phyloP scores from a whole-genome alignment of 129 eudicot species.

The Flaveria linearis region DNA sequence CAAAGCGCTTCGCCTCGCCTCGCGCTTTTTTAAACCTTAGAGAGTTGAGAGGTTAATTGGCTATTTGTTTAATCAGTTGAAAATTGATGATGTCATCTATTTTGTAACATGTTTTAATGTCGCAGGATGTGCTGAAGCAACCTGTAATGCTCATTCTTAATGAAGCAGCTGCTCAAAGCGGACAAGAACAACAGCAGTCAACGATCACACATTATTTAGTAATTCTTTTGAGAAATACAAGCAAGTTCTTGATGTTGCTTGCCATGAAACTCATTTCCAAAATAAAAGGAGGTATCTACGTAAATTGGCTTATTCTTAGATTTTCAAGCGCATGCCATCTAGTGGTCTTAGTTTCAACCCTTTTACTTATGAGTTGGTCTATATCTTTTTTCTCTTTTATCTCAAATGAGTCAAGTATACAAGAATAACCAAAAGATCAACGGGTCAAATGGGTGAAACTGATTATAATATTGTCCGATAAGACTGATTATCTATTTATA shows the following conservation, averaged over 20 bases:
- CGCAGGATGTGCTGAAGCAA: constrained; percentile 76
- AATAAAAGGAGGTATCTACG: constrained; percentile 46
- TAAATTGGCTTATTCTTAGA: neutral
- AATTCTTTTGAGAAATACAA: constrained; percentile 52
- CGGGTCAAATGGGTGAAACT: too few species aligned
- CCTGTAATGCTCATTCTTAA: constrained; percentile 62
- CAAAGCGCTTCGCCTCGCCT: too few species aligned
- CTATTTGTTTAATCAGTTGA: neutral
- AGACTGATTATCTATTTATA: too few species aligned
- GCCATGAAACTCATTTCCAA: constrained; percentile 37
- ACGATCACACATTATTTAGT: constrained; percentile 23
- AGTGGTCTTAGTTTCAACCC: neutral
- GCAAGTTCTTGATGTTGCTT: constrained; percentile 48
- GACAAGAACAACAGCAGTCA: constrained; percentile 27
- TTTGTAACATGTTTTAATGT: constrained; percentile 7
- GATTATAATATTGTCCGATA: too few species aligned
- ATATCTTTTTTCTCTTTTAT: too few species aligned
- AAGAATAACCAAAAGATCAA: too few species aligned
- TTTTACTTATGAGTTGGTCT: too few species aligned
- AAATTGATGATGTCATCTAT: neutral
- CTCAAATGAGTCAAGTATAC: too few species aligned
- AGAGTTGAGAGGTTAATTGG: neutral
- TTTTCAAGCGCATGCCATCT: neutral
- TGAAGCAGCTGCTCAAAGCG: constrained; percentile 55
- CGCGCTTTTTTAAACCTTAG: too few species aligned